Evolutionary conservation across 768 basidiomycete species (phyloP).

Genomic region (Porpolomopsis calyptriformis): DNA sequence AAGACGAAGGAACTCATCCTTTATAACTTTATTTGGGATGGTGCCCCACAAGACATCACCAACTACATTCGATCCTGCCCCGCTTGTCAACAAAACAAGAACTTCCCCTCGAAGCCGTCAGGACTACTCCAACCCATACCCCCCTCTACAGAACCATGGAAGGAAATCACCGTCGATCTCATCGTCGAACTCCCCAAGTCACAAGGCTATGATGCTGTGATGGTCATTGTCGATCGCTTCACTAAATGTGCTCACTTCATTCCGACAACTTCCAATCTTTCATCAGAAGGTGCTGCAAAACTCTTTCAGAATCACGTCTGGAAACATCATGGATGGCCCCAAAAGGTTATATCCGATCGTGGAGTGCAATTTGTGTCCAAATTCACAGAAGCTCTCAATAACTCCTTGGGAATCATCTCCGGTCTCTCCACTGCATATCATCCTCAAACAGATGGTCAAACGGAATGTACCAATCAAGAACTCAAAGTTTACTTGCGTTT

Average conservation of each 20-base stretch:
- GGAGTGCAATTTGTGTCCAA: slow-evolving; percentile 21
- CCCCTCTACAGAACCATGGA: slow-evolving; percentile 19
- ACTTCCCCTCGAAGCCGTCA: background rate
- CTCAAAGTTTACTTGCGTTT: slow-evolving; percentile 20
- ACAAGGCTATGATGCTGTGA: slow-evolving; percentile 24
- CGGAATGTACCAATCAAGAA: slow-evolving; percentile 22
- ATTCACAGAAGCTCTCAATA: slow-evolving; percentile 23
- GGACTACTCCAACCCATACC: slow-evolving; percentile 9
- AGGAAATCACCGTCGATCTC: slow-evolving; percentile 26
- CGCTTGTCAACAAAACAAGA: slow-evolving; percentile 5
- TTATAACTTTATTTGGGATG: background rate
- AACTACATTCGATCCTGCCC: background rate
- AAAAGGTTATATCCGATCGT: slow-evolving; percentile 18
- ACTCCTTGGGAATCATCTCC: slow-evolving; percentile 21
- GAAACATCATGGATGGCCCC: slow-evolving; percentile 18
- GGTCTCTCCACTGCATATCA: slow-evolving; percentile 33
- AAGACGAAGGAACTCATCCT: background rate
- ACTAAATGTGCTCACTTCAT: slow-evolving; percentile 16
- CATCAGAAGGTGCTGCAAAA: slow-evolving; percentile 12
- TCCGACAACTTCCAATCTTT: slow-evolving; percentile 13
- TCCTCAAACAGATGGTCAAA: slow-evolving; percentile 29
- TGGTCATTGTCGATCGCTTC: slow-evolving; percentile 19
- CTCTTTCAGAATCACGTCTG: slow-evolving; percentile 16
- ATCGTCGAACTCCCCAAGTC: slow-evolving; percentile 23
- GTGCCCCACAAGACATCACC: background rate